phyloP scores from a whole-genome alignment of 139 green algal species.

The Coccomyxa sp. region DNA sequence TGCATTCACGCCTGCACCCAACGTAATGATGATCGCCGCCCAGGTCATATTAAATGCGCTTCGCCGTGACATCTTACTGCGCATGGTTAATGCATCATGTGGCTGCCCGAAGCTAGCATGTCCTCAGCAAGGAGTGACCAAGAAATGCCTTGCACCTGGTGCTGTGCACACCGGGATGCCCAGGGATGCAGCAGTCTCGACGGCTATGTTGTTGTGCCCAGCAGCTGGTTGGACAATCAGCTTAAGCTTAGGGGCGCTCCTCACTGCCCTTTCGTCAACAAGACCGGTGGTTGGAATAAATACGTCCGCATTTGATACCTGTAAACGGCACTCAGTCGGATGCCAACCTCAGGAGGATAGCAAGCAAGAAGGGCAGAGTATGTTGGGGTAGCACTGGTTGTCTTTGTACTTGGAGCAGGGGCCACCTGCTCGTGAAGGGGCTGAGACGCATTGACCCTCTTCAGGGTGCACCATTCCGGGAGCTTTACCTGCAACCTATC shows the following conservation, averaged over 20 bases:
- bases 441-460: not conserved
- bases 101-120: not conserved
- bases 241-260: slow-evolving; percentile 23
- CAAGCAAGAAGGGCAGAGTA: not conserved
- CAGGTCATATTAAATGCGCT: not conserved
- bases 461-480: slow-evolving; percentile 1
- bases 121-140: not conserved
- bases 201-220: slow-evolving; percentile 50
- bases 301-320: slow-evolving; percentile 30
- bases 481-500: slow-evolving; percentile 5
- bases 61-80: not conserved
- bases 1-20: slow-evolving; percentile 25
- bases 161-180: slow-evolving; percentile 44
- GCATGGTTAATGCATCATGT: not conserved
- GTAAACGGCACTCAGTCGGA: not conserved
- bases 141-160: slow-evolving; percentile 18
- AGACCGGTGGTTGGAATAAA: slow-evolving; percentile 49
- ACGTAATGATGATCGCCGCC: not conserved
- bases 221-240: slow-evolving; percentile 45
- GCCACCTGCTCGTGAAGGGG: slow-evolving; percentile 7
- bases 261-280: slow-evolving; percentile 22
- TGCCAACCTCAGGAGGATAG: not conserved
- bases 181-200: slow-evolving; percentile 25
- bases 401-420: not conserved
- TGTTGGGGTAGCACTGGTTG: not conserved